Evolutionary conservation across 2,329 filamentous ascomycete species (phyloP), one percentile per base, ranked within the genome.

Genomic region (Cercospora canescens): DNA sequence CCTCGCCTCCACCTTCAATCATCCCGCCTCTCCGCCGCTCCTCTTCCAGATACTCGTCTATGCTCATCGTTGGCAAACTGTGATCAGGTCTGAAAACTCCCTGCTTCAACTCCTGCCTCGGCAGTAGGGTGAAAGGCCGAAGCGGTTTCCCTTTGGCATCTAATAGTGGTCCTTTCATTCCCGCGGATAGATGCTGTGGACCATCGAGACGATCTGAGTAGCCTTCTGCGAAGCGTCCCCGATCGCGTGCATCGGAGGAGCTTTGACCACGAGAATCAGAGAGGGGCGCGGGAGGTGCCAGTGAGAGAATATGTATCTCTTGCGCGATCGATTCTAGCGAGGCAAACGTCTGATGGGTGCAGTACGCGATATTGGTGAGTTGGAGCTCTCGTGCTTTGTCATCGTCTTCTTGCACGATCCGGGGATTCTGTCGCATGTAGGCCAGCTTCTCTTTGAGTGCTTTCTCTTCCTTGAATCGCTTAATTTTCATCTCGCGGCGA

Each of bases 31-130:
- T 84, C 71, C 87, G 86, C 75, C 87, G 86, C 81, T 98, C 95
- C 79, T 98, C 94, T 60, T 96, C 95, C 16, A 99, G 83, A 76
- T 98, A 99, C 81, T 99, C 95, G 73, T 99, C 95, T 68, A 99
- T 97, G 1, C 88, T 92, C 95, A 99, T 98, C 3, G 95, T 98
- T 0, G 95, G 95, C 65, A 99, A 81, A 79, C 92, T 97, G 77
- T 99, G 95, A 7, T 95, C 93, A 0, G 93, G 88, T 63, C 92
- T 86, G 79, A 99, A 99, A 0, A 99, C 94, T 2, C 91, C 91
- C 65, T 89, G 85, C 67, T 89, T 87, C 66, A 97, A 79, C 67
- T 93, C 89, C 68, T 39, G 95, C 87, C 64, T 73, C 72, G 70
- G 85, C 90, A 66, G 90, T 24, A 99, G 84, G 1, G 93, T 97